Evolutionary conservation across 192 early-diverging fungal species (phyloP).

Genomic region (Linnemannia exigua): DNA sequence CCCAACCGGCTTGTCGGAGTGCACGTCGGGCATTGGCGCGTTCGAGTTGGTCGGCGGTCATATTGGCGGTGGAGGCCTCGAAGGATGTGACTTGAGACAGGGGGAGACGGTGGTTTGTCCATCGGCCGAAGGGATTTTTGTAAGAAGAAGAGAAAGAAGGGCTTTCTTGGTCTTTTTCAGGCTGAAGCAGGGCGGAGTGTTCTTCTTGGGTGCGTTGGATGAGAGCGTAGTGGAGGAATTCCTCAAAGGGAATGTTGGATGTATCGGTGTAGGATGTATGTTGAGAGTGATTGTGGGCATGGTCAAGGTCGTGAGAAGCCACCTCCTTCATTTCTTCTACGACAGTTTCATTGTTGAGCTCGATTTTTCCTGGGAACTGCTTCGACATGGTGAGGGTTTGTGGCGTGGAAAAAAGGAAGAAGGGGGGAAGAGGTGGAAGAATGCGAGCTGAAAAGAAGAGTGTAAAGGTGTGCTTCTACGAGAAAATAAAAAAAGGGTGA

Average conservation of each 20-base stretch:
- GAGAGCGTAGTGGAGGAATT: conserved; percentile 11
- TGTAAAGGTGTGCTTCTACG: not conserved
- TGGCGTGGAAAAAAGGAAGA: no score
- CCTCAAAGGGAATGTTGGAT: conserved; percentile 3
- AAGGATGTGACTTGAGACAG: not conserved
- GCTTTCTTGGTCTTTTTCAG: not conserved
- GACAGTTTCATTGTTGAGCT: not conserved
- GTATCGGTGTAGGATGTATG: not conserved
- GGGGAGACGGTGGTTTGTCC: not conserved
- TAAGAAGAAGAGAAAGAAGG: no score
- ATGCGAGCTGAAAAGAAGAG: not conserved
- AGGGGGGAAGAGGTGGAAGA: not conserved
- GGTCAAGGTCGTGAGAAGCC: no score
- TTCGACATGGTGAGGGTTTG: not conserved
- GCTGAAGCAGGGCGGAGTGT: not conserved
- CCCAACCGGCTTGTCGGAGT: conserved; percentile 22
- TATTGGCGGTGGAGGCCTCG: not conserved
- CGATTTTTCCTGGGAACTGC: conserved; percentile 7
- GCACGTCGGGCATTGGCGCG: conserved; percentile 22
- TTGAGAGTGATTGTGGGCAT: not conserved
- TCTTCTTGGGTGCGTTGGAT: conserved; percentile 3
- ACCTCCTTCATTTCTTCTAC: not conserved
- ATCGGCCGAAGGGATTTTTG: not conserved
- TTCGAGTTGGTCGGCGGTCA: conserved; percentile 16
- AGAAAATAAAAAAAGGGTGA: not conserved